Evolutionary conservation across 495 filamentous ascomycete species (phyloP).

Genomic region (Podospora anserina): DNA sequence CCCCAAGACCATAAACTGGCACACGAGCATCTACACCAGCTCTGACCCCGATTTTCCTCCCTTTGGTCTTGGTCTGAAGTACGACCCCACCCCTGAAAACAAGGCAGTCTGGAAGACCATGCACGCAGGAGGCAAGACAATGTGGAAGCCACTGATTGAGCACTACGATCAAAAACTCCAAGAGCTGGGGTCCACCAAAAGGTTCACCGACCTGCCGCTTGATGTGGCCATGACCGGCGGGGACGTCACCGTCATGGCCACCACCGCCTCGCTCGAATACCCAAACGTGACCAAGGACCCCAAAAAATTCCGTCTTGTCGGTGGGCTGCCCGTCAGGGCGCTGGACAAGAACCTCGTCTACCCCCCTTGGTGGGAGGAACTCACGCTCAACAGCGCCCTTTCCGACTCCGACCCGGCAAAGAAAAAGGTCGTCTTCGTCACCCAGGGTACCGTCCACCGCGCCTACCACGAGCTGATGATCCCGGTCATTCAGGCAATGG

Average conservation of each 20-base stretch:
- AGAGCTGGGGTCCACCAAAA: constrained; percentile 13
- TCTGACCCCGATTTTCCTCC: constrained; percentile 25
- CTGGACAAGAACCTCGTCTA: constrained; percentile 9
- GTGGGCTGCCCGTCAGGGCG: constrained; percentile 20
- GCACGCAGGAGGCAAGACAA: background rate
- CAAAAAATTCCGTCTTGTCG: constrained; percentile 16
- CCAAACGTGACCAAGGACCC: background rate
- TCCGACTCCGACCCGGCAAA: constrained; percentile 11
- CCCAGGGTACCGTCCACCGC: constrained; percentile 38
- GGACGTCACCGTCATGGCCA: constrained; percentile 37
- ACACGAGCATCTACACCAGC: constrained; percentile 22
- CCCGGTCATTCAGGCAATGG: constrained; percentile 35
- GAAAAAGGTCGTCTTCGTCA: constrained; percentile 39
- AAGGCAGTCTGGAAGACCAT: constrained; percentile 17
- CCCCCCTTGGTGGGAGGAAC: constrained; percentile 32
- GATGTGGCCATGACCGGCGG: constrained; percentile 29
- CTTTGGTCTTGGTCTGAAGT: constrained; percentile 29
- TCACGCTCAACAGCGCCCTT: constrained; percentile 19
- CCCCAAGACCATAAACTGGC: constrained; percentile 20
- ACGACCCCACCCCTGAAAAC: constrained; percentile 19
- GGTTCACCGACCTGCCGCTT: constrained; percentile 7
- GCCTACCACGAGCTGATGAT: constrained; percentile 34
- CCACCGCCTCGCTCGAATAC: constrained; percentile 23
- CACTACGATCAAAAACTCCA: constrained; percentile 26
- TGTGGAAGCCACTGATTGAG: constrained; percentile 15